Base-by-base conservation (phyloP, 352 stramenopile genomes). In the Pythium apleroticum region DNA sequence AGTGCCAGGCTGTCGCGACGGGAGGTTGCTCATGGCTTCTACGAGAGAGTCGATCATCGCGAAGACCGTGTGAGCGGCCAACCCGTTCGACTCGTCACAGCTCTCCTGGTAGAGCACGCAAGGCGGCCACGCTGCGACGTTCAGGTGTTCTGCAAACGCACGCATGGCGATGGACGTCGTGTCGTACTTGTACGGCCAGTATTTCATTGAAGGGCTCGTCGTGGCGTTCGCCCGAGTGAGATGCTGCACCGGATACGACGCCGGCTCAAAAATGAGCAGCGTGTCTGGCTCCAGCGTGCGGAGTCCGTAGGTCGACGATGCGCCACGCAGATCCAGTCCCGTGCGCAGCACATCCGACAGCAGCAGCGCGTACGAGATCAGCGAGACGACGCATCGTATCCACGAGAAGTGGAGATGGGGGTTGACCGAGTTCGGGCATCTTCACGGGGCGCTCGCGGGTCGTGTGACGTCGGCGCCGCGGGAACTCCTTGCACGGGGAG, bases 171-270 rank as follows among this genome's bases (percentile, higher is more conserved):
- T 43, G 30, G 62, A 74, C 28, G 66, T 76, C 17, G 65, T 66
- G 41, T 76, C 61, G 53, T 68, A 76, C 28, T 76, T 76, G 53
- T 68, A 73, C 39, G 37, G 20, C 69, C 69, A 76, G 30, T 50
- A 71, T 0, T 6, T 12, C 22, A 30, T 22, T 2, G 43, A 27
- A 20, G 20, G 14, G 30, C 30, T 56, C 19, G 28, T 57, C 17
- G 27, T 64, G 19, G 27, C 46, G 31, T 64, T 57, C 8, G 41
- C 7, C 25, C 19, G 17, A 48, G 41, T 48, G 19, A 48, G 41
- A 15, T 48, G 41, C 17, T 48, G 41, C 3, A 25, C 41, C 1
- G n/a, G 17, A 25, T 48, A 48, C 4, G 41, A 48, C 41, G 41
- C 25, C 41, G 7, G 41, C 41, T 25, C 25, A 19, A 48, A 19